Evolutionary conservation across 2,329 filamentous ascomycete genomes (phyloP), one percentile per base, ranked within the genome.

Genomic region (Albifimbria verrucaria): DNA sequence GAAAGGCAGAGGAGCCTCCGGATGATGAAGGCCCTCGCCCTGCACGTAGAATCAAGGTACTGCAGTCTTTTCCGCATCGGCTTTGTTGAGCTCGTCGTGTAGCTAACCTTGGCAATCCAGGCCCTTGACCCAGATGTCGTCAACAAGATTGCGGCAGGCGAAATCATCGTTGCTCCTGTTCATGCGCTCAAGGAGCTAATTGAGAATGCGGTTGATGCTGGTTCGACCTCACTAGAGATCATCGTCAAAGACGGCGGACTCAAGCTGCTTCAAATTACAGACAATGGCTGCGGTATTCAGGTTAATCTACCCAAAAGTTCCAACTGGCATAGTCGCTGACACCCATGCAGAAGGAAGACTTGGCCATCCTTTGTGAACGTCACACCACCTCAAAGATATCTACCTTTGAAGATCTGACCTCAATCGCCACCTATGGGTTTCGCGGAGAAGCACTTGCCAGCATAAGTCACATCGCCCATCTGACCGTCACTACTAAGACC

Each of bases 381-480:
- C 97, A 97, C 68, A 99, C 94, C 10, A 99, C 94, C 0, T 97
- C 93, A 12, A 99, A 99, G 68, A 80, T 99, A 54, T 92, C 94
- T 62, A 83, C 85, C 5, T 99, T 99, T 61, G 93, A 97, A 68
- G 94, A 99, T 68, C 77, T 99, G 47, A 85, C 85, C 41, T 89
- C 87, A 4, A 97, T 99, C 59, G 87, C 86, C 49, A 97, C 94
- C 1, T 99, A 99, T 69, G 94, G 94, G n/a, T 99, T 99, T 66
- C 88, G 94, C 50, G 94, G 94, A 52, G 94, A 99, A 72, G 94
- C 94, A 3, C 75, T 99, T 51, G 94, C 94, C 15, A 97, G 94
- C 72, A 99, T 99, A 69, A 97, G 93, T 66, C 94, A 99, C 68
- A 97, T 99, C 62, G 93, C 95, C 28, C 95, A 99, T 74, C 79